Percentiles rank a stretch among this genome's conserved stretches.
Conservation (phyloP, 225 moss, liverwort and hornwort genomes). For the Straminergon stramineum region DNA sequence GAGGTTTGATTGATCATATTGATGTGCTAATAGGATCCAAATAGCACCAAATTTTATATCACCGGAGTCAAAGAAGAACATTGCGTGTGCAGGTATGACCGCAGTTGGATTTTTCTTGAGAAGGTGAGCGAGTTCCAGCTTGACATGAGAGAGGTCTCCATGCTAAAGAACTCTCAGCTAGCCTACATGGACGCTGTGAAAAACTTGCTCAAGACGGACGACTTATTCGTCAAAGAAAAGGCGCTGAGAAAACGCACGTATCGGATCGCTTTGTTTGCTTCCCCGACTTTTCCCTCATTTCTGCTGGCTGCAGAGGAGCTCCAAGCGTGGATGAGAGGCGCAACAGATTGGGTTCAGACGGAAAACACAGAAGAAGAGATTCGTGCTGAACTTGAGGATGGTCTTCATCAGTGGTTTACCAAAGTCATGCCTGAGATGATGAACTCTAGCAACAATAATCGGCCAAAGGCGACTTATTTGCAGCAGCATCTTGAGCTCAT, state of each 20-base stretch:
- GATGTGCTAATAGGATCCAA: neutral
- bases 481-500: conserved; percentile 33
- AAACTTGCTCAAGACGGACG: neutral
- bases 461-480: neutral
- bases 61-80: neutral
- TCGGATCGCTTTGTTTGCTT: conserved; percentile 8
- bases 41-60: neutral
- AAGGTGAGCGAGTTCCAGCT: conserved; percentile 3
- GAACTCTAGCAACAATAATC: neutral
- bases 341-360: neutral
- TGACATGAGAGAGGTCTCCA: conserved; percentile 7
- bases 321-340: conserved; percentile 6
- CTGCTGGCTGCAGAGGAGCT: neutral
- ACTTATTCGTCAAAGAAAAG: neutral
- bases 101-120: neutral
- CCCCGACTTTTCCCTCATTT: conserved; percentile 27
- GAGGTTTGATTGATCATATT: neutral
- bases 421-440: neutral
- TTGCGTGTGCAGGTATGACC: conserved; percentile 3
- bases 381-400: conserved; percentile 7
- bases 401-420: conserved; percentile 15
- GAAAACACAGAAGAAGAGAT: conserved; percentile 8
- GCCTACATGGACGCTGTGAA: neutral
- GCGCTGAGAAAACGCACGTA: neutral
- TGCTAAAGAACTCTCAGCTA: neutral